These are phyloP conservation scores for Sporothrix pallida DNA, from an alignment of 2,329 filamentous ascomycete genomes.

Conservation along the genomic window DNA sequence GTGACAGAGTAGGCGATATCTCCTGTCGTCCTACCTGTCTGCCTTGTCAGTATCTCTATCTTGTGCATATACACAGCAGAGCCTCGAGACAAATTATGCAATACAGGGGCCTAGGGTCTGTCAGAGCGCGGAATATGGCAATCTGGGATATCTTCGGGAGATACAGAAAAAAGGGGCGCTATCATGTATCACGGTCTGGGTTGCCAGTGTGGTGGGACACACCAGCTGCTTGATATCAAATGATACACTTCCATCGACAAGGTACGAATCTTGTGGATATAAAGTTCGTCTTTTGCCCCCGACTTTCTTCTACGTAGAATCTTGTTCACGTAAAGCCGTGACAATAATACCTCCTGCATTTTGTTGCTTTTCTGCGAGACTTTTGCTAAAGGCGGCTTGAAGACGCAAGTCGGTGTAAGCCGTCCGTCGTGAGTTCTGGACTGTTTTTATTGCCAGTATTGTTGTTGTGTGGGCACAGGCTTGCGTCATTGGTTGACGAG, in stretches of 20 bases:
- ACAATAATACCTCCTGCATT: too few relatives aligned
- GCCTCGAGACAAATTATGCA: too few relatives aligned
- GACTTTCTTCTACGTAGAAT: neutral
- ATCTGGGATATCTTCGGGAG: neutral
- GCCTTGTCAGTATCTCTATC: neutral
- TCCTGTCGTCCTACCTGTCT: too few relatives aligned
- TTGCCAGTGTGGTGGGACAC: neutral
- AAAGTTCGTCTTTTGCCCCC: neutral
- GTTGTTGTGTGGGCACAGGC: neutral
- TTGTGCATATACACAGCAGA: neutral
- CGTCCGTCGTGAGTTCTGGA: neutral
- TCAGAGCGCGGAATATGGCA: neutral
- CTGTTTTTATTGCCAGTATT: neutral
- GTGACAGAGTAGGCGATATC: too few relatives aligned
- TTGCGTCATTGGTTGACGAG: conserved; percentile 34
- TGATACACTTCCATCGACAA: neutral
- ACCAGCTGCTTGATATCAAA: too few relatives aligned
- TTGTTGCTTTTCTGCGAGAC: too few relatives aligned
- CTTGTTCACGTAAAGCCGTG: neutral
- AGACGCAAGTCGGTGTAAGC: neutral
- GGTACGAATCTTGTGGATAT: neutral
- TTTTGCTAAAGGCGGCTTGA: too few relatives aligned
- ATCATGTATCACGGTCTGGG: neutral
- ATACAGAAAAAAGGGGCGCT: neutral
- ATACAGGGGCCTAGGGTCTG: neutral